A percentile compares a stretch with the other conserved stretches of the same genome.
Evolutionary conservation across 1,284 basidiomycete genomes (phyloP).

Genomic region (Marasmius oreades): DNA sequence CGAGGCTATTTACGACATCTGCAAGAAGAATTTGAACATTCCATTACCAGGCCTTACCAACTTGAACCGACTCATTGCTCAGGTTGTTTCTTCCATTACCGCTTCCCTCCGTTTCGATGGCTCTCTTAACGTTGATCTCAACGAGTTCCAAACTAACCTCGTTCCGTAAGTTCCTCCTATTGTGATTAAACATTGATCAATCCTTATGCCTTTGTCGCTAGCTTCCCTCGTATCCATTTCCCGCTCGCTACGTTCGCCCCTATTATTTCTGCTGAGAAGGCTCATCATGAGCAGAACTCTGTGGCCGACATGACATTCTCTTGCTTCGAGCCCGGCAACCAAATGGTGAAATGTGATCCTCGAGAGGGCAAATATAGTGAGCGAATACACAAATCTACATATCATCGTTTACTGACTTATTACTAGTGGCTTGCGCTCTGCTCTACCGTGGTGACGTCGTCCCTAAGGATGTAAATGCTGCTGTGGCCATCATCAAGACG

Average conservation of each 20-base stretch:
- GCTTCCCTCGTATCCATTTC: constrained; percentile 85
- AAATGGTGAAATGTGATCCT: constrained; percentile 91
- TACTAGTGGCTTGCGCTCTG: constrained; percentile 79
- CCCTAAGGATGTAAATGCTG: constrained; percentile 94
- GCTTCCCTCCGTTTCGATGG: constrained; percentile 77
- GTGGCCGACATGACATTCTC: constrained; percentile 94
- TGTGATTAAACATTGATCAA: neutral
- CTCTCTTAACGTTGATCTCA: constrained; percentile 88
- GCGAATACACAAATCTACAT: constrained; percentile 34
- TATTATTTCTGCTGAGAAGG: constrained; percentile 77
- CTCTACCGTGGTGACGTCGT: constrained; percentile 96
- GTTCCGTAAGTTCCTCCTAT: constrained; percentile 52
- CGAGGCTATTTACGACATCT: constrained; percentile 95
- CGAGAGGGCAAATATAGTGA: constrained; percentile 86
- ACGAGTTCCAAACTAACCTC: constrained; percentile 92
- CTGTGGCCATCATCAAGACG: constrained; percentile 94
- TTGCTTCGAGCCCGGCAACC: constrained; percentile 90
- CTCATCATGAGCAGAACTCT: constrained; percentile 90
- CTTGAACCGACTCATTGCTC: constrained; percentile 86
- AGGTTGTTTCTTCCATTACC: constrained; percentile 85
- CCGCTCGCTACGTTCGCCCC: constrained; percentile 89
- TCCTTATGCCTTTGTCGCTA: constrained; percentile 29
- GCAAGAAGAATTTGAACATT: constrained; percentile 85
- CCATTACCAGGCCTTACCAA: constrained; percentile 81
- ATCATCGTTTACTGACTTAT: constrained; percentile 23